phyloP scores from a whole-genome alignment of 352 stramenopile genomes.

The Phytopythium cucurbitacearum region DNA sequence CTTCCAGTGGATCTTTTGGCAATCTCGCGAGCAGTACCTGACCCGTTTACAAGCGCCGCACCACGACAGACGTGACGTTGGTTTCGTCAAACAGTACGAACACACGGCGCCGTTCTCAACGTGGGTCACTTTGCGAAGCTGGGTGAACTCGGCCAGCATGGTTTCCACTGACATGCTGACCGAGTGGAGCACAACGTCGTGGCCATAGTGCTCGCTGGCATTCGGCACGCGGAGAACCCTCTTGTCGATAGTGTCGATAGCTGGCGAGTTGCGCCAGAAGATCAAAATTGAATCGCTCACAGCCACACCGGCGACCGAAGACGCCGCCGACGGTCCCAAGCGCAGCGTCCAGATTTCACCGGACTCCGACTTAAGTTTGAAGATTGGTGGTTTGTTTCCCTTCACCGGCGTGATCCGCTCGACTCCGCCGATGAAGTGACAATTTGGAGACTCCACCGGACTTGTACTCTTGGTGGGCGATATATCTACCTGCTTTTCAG shows the following conservation, averaged over 20 bases:
- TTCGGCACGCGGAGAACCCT: conserved; percentile 14
- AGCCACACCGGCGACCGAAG: conserved; percentile 6
- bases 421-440: conserved; percentile 19
- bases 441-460: conserved; percentile 13
- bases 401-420: conserved; percentile 18
- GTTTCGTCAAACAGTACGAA: conserved; percentile 10
- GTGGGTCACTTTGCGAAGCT: conserved; percentile 21
- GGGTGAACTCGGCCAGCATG: conserved; percentile 17
- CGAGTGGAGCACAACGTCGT: conserved; percentile 23
- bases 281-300: conserved; percentile 19
- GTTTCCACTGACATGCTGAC: conserved; percentile 16
- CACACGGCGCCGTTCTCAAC: conserved; percentile 16
- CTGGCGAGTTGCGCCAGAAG: conserved; percentile 21
- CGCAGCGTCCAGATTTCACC: conserved; percentile 21
- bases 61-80: conserved; percentile 9
- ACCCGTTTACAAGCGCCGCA: conserved; percentile 24
- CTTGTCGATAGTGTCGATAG: conserved; percentile 21
- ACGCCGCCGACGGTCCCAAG: conserved; percentile 6
- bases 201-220: conserved; percentile 15
- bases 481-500: background rate
- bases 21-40: conserved; percentile 28
- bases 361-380: conserved; percentile 15
- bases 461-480: background rate
- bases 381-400: conserved; percentile 15
- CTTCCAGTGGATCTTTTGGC: conserved; percentile 29